These are phyloP conservation scores for Starmerella khaoyaiensis DNA, from an alignment of 805 yeast genomes.

Conservation along the genomic window DNA sequence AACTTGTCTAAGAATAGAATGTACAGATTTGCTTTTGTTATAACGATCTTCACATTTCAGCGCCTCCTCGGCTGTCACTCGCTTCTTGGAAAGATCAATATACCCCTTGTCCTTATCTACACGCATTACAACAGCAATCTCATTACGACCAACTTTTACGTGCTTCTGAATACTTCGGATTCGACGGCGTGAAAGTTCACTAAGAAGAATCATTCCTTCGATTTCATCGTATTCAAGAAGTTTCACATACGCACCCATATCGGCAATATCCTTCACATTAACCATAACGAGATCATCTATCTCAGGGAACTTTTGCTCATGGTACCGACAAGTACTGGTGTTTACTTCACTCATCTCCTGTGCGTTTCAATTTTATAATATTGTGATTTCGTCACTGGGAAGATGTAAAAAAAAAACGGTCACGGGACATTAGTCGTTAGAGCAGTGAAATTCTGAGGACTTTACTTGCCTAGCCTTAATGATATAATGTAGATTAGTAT, in stretches of 20 bases:
- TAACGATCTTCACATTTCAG: conserved; percentile 94
- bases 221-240: conserved; percentile 92
- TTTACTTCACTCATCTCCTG: conserved; percentile 24
- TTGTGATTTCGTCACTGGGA: too few species aligned
- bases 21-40: conserved; percentile 93
- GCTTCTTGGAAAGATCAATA: conserved; percentile 92
- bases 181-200: conserved; percentile 96
- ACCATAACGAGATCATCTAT: conserved; percentile 99
- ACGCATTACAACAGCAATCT: conserved; percentile 93
- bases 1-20: conserved; percentile 95
- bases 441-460: too few species aligned
- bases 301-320: conserved; percentile 96
- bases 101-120: conserved; percentile 98
- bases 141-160: conserved; percentile 96
- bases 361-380: too few species aligned
- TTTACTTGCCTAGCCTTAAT: too few species aligned
- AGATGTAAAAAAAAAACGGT: too few species aligned
- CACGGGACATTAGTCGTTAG: too few species aligned
- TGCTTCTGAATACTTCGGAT: conserved; percentile 94
- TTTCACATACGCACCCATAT: conserved; percentile 96
- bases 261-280: conserved; percentile 80
- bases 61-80: conserved; percentile 95
- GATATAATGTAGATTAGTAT: too few species aligned
- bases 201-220: conserved; percentile 94
- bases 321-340: conserved; percentile 79